Percentiles rank a stretch among this genome's conserved stretches.
Conservation (phyloP, 176 grass and related monocot species). For the Coix lacrymajobi region DNA sequence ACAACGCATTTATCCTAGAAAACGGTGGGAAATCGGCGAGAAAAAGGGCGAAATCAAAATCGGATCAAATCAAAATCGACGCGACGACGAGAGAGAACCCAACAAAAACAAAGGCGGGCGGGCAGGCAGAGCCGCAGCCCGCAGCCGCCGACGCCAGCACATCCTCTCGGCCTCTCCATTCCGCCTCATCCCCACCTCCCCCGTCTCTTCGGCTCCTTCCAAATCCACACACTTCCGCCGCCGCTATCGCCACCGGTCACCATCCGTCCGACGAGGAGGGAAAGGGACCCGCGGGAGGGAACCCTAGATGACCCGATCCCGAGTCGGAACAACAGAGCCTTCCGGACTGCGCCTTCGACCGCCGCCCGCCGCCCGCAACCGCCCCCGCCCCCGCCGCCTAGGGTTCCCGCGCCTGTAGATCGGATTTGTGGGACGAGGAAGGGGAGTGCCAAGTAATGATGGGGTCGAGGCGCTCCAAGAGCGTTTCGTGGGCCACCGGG, state of each 20-base stretch:
- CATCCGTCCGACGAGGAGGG: not conserved
- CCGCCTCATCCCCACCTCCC: not conserved
- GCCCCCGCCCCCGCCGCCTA: not conserved
- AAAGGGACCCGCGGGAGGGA: not conserved
- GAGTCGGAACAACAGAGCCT: not conserved
- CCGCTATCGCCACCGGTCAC: not conserved
- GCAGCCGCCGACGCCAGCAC: conserved; percentile 39
- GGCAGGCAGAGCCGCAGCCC: conserved; percentile 9
- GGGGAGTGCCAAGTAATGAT: conserved; percentile 14
- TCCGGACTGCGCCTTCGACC: not conserved
- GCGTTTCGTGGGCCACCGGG: conserved; percentile 81
- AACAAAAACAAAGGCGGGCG: not conserved
- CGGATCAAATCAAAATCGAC: conserved; percentile 19
- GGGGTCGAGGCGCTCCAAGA: conserved; percentile 54
- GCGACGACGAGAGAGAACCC: not conserved
- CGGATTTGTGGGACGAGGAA: conserved; percentile 11
- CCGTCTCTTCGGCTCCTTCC: not conserved
- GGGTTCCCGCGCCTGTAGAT: conserved; percentile 46
- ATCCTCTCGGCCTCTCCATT: conserved; percentile 19
- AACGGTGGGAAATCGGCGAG: not conserved
- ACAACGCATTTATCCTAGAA: conserved; percentile 8
- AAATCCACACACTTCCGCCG: not conserved
- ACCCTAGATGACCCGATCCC: conserved; percentile 5
- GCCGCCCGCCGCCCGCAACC: not conserved
- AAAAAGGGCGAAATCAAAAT: not conserved